Conservation (phyloP, 1,284 basidiomycete genomes). For the Apiotrichum brassicae region DNA sequence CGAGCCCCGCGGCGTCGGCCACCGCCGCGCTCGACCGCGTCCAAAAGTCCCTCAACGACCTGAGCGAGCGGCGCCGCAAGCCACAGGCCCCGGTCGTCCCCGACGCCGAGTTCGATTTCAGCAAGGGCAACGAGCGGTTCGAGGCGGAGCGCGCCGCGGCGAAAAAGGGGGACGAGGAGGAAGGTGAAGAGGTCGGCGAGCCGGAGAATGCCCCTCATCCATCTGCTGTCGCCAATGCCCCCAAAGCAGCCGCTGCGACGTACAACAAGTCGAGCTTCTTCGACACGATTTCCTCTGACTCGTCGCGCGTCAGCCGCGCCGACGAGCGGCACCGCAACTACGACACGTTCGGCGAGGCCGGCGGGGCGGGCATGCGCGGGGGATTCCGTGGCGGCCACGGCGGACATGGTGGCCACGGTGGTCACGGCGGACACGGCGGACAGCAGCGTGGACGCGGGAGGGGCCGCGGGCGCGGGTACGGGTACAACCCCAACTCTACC, state of each 20-base stretch:
- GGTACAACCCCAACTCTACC: not conserved
- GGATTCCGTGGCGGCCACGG: constrained; percentile 13
- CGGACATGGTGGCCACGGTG: constrained; percentile 13
- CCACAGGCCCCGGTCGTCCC: constrained; percentile 32
- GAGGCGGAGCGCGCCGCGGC: constrained; percentile 31
- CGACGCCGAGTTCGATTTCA: constrained; percentile 42
- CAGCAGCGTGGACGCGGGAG: not conserved
- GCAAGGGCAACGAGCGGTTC: constrained; percentile 32
- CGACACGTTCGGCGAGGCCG: constrained; percentile 44
- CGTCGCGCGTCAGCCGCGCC: constrained; percentile 28
- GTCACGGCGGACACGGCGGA: constrained; percentile 7
- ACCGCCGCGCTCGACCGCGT: constrained; percentile 37
- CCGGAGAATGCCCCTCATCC: constrained; percentile 32
- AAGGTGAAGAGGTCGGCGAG: constrained; percentile 13
- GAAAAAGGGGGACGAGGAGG: constrained; percentile 10
- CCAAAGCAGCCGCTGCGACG: constrained; percentile 8
- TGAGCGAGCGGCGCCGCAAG: constrained; percentile 19
- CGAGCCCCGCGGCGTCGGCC: constrained; percentile 25
- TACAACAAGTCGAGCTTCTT: constrained; percentile 43
- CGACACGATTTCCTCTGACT: constrained; percentile 32
- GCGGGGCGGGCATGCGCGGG: constrained; percentile 19
- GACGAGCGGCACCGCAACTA: constrained; percentile 41
- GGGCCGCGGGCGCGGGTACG: constrained; percentile 12
- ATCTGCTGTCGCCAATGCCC: constrained; percentile 18
- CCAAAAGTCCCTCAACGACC: constrained; percentile 35